A percentile compares a stretch with the other conserved stretches of the same genome.
Evolutionary conservation across 352 stramenopile genomes (phyloP).

Genomic region (Phytophthora fragariaefolia): DNA sequence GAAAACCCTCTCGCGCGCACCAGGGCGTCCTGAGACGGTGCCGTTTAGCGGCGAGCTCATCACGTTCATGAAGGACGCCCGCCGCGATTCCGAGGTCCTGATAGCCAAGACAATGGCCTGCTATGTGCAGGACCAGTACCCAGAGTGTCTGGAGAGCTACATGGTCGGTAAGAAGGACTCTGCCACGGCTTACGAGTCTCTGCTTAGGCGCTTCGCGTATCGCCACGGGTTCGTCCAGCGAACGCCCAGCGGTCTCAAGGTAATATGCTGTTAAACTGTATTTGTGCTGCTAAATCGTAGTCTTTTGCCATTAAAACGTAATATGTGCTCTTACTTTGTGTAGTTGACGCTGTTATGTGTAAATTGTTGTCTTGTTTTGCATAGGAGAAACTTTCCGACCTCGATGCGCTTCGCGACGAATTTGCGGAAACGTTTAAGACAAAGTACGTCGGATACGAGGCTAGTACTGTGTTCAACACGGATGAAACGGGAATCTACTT

Average conservation of each 20-base stretch:
- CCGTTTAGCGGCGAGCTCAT: conserved; percentile 12
- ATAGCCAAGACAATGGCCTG: background rate
- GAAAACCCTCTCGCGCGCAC: background rate
- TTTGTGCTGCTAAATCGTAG: background rate
- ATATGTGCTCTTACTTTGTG: conserved; percentile 1
- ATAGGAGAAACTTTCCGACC: conserved; percentile 13
- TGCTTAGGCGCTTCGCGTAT: conserved; percentile 19
- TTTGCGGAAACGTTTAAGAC: conserved; percentile 18
- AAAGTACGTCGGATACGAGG: conserved; percentile 1
- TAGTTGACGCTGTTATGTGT: background rate
- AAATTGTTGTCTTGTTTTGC: conserved; percentile 6
- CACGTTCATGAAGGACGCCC: conserved; percentile 20
- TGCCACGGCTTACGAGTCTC: conserved; percentile 3
- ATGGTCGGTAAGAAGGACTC: conserved; percentile 4
- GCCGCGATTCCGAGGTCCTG: background rate
- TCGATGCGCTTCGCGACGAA: conserved; percentile 2
- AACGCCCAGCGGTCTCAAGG: conserved; percentile 8
- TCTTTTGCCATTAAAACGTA: background rate
- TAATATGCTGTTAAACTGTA: background rate
- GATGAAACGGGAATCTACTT: conserved; percentile 20
- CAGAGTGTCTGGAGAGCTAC: conserved; percentile 5
- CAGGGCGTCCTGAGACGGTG: conserved; percentile 6
- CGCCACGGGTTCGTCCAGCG: conserved; percentile 20
- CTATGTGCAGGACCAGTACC: conserved; percentile 5
- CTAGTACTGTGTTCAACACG: conserved; percentile 10